phyloP scores from a whole-genome alignment of 2,329 filamentous ascomycete genomes.

The Neurospora sp. region DNA sequence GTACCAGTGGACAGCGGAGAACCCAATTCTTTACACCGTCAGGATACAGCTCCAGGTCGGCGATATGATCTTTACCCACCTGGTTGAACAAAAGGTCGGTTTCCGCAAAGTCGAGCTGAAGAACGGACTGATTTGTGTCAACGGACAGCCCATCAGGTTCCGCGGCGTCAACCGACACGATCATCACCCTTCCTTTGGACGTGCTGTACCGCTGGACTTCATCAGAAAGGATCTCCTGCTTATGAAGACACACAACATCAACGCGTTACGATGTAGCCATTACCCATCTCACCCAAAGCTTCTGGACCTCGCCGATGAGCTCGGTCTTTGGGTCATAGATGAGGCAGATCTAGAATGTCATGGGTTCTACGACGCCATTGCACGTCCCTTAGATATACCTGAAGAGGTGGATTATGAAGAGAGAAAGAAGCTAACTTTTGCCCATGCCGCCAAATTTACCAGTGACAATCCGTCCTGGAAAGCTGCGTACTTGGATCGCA shows the following conservation, averaged over 20 bases:
- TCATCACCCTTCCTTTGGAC: slow-evolving; percentile 54
- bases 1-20: slow-evolving; percentile 59
- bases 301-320: slow-evolving; percentile 51
- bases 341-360: slow-evolving; percentile 44
- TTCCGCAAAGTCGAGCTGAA: slow-evolving; percentile 56
- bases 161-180: slow-evolving; percentile 61
- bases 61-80: slow-evolving; percentile 4
- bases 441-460: slow-evolving; percentile 45
- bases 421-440: slow-evolving; percentile 46
- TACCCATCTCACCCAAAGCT: slow-evolving; percentile 54
- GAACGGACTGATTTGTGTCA: slow-evolving; percentile 50
- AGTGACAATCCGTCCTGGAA: slow-evolving; percentile 52
- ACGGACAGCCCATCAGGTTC: slow-evolving; percentile 50
- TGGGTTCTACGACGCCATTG: slow-evolving; percentile 40
- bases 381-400: slow-evolving; percentile 40
- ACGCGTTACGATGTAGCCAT: slow-evolving; percentile 59
- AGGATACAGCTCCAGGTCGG: slow-evolving; percentile 29
- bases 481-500: slow-evolving; percentile 57
- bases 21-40: slow-evolving; percentile 49
- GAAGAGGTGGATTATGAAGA: slow-evolving; percentile 50
- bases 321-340: slow-evolving; percentile 53
- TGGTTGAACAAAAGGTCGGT: slow-evolving; percentile 44
- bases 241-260: slow-evolving; percentile 65
- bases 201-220: slow-evolving; percentile 52
- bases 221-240: slow-evolving; percentile 51